Percentiles rank a stretch among this genome's conserved stretches.
These are phyloP conservation scores for Trichoderma brevicompactum DNA, from an alignment of 2,329 filamentous ascomycete genomes.

Conservation along the genomic window DNA sequence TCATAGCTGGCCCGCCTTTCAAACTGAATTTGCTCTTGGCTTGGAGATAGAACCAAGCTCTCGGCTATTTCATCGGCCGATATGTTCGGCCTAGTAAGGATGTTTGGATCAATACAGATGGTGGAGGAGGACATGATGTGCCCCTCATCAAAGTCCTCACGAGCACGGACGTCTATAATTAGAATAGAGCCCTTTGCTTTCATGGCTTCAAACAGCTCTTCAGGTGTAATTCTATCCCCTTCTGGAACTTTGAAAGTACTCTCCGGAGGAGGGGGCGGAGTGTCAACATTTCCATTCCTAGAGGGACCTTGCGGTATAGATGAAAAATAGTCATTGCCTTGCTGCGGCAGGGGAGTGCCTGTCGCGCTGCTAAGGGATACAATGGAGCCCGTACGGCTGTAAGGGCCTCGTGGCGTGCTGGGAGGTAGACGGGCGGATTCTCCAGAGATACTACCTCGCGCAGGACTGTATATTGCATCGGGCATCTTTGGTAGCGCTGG, in stretches of 20 bases:
- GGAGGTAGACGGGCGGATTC: slow-evolving; percentile 68
- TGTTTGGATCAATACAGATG: slow-evolving; percentile 84
- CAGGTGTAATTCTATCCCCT: slow-evolving; percentile 64
- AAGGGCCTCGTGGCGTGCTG: slow-evolving; percentile 66
- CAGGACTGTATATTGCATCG: slow-evolving; percentile 78
- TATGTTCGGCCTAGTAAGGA: slow-evolving; percentile 70
- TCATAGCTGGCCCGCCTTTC: slow-evolving; percentile 76
- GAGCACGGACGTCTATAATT: slow-evolving; percentile 81
- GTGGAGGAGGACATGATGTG: slow-evolving; percentile 84
- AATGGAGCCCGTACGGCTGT: slow-evolving; percentile 62
- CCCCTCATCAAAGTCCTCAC: slow-evolving; percentile 81
- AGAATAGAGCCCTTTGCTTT: slow-evolving; percentile 65
- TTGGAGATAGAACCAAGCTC: slow-evolving; percentile 70
- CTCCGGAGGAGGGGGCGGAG: slow-evolving; percentile 46
- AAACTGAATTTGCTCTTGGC: slow-evolving; percentile 77
- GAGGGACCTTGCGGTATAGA: slow-evolving; percentile 37
- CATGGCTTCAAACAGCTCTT: slow-evolving; percentile 74
- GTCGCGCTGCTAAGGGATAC: slow-evolving; percentile 43
- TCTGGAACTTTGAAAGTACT: slow-evolving; percentile 55
- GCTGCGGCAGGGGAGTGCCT: slow-evolving; percentile 38
- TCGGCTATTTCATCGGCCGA: slow-evolving; percentile 67
- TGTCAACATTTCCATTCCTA: slow-evolving; percentile 29
- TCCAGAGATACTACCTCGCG: slow-evolving; percentile 69
- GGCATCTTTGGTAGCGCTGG: slow-evolving; percentile 70
- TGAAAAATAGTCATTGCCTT: slow-evolving; percentile 41